phyloP scores from a whole-genome alignment of 352 stramenopile genomes.

The Thraustotheca clavata region DNA sequence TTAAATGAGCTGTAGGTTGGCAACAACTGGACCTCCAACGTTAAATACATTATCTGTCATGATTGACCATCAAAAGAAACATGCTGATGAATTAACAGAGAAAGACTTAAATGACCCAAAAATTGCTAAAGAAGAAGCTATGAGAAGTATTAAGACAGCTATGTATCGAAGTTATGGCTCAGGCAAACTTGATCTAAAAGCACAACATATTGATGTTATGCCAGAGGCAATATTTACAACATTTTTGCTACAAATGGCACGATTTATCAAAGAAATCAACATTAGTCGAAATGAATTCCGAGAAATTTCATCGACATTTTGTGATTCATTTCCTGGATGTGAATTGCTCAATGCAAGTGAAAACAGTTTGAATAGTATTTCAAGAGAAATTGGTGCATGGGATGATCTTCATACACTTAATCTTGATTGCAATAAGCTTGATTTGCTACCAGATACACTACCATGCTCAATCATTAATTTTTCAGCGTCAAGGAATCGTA shows the following conservation, averaged over 20 bases:
- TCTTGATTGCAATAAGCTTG: constrained; percentile 52
- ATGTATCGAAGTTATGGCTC: constrained; percentile 47
- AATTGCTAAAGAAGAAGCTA: constrained; percentile 18
- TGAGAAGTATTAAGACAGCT: constrained; percentile 28
- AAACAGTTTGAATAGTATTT: constrained; percentile 35
- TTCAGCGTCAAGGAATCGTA: constrained; percentile 40
- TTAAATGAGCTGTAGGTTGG: constrained; percentile 24
- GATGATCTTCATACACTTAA: constrained; percentile 34
- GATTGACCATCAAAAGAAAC: constrained; percentile 36
- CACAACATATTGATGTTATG: constrained; percentile 51
- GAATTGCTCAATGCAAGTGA: constrained; percentile 53
- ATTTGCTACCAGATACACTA: constrained; percentile 32
- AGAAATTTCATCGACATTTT: constrained; percentile 42
- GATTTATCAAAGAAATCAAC: constrained; percentile 49
- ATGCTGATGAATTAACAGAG: constrained; percentile 4
- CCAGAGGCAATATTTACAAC: constrained; percentile 48
- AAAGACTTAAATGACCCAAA: constrained; percentile 7
- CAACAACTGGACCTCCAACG: constrained; percentile 48
- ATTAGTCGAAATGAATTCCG: constrained; percentile 59
- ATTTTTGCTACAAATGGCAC: constrained; percentile 52
- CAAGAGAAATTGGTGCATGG: constrained; percentile 4
- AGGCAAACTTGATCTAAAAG: constrained; percentile 52
- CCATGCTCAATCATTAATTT: constrained; percentile 33
- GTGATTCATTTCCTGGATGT: constrained; percentile 40
- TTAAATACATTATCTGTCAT: constrained; percentile 54